phyloP scores from a whole-genome alignment of 108 stramenopile species.

The Licmophora abbreviata region DNA sequence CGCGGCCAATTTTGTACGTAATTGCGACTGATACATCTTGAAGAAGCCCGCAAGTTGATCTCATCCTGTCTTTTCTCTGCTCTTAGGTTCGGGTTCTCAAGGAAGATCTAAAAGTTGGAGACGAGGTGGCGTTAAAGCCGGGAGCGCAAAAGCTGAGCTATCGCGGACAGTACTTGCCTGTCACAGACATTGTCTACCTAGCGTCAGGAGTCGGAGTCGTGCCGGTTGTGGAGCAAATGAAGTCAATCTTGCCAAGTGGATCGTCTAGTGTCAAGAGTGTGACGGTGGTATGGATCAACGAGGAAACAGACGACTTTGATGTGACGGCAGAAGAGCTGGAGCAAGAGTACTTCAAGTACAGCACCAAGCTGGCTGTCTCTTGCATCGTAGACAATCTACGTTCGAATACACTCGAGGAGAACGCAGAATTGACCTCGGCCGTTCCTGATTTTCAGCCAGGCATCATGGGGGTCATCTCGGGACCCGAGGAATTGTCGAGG shows the following conservation, averaged over 20 bases:
- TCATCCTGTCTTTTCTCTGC: neutral
- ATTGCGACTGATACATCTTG: neutral
- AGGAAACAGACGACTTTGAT: slow-evolving; percentile 49
- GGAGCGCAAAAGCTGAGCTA: slow-evolving; percentile 44
- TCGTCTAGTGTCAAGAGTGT: slow-evolving; percentile 47
- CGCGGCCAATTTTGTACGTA: slow-evolving; percentile 48
- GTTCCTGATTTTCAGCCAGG: slow-evolving; percentile 61
- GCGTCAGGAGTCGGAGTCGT: slow-evolving; percentile 55
- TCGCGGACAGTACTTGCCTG: slow-evolving; percentile 53
- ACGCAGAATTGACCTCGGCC: slow-evolving; percentile 38
- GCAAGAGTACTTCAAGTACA: slow-evolving; percentile 56
- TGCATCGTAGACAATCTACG: slow-evolving; percentile 43
- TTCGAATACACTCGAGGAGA: slow-evolving; percentile 35
- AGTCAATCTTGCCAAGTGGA: slow-evolving; percentile 39
- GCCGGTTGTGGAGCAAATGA: slow-evolving; percentile 58
- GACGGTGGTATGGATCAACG: slow-evolving; percentile 59
- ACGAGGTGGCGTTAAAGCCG: slow-evolving; percentile 63
- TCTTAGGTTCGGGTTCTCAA: slow-evolving; percentile 36
- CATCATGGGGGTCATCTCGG: slow-evolving; percentile 67
- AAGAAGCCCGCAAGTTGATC: neutral
- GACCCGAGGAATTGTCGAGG: slow-evolving; percentile 44
- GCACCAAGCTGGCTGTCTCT: slow-evolving; percentile 58
- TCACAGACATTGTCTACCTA: slow-evolving; percentile 65
- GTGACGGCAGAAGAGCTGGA: slow-evolving; percentile 54
- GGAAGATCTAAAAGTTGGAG: slow-evolving; percentile 49